Conservation (phyloP, 495 filamentous ascomycete genomes). For the Penicillium dipodomyicola region DNA sequence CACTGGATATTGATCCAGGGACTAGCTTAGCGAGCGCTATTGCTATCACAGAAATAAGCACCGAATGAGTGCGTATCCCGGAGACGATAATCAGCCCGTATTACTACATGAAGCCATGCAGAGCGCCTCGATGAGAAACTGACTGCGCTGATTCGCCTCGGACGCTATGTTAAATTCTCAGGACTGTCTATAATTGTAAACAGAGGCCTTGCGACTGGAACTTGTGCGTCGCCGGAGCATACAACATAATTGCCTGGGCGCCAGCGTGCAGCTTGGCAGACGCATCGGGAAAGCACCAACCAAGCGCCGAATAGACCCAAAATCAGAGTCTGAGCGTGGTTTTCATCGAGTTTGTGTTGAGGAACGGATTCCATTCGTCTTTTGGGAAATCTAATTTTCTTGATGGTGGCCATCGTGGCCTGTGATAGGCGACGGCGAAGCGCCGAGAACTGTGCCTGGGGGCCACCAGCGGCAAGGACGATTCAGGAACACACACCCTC, state of each 20-base stretch:
- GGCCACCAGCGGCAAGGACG: conserved; percentile 16
- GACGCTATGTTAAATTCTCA: conserved; percentile 6
- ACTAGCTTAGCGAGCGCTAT: conserved; percentile 12
- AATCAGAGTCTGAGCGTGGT: conserved; percentile 10
- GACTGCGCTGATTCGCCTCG: conserved; percentile 1
- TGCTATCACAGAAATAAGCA: conserved; percentile 15
- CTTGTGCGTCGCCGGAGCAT: conserved; percentile 10
- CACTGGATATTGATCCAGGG: background rate
- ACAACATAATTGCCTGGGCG: conserved; percentile 12
- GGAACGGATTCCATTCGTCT: conserved; percentile 6
- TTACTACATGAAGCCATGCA: conserved; percentile 5
- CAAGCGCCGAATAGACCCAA: conserved; percentile 9
- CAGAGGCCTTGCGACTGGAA: background rate
- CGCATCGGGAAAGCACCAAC: conserved; percentile 2
- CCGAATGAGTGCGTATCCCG: conserved; percentile 14
- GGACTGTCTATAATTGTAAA: conserved; percentile 1
- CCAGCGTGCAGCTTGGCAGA: conserved; percentile 28
- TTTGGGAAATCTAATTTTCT: background rate
- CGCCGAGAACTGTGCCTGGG: conserved; percentile 19
- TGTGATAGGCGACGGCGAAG: conserved; percentile 26
- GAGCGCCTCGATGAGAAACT: background rate
- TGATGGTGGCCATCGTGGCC: background rate
- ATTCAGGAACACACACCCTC: conserved; percentile 1
- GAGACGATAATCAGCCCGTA: conserved; percentile 2
- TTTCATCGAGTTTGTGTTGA: background rate